A percentile compares a stretch with the other conserved stretches of the same genome.
Evolutionary conservation across 495 filamentous ascomycete genomes (phyloP).

Genomic region (Penicillium robsamsonii): DNA sequence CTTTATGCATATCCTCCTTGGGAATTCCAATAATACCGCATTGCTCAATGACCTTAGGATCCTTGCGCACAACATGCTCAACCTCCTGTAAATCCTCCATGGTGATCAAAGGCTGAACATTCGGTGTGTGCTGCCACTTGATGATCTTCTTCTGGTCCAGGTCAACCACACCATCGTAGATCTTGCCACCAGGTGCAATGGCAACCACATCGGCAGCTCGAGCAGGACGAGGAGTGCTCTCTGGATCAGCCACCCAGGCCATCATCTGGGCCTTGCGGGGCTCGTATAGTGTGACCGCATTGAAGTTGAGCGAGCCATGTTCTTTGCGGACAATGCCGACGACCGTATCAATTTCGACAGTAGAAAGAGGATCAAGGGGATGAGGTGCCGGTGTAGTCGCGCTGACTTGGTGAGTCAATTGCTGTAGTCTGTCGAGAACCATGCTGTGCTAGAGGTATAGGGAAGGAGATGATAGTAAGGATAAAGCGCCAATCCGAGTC

Average conservation of each 20-base stretch:
- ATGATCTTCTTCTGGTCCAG: slow-evolving; percentile 67
- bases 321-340: slow-evolving; percentile 68
- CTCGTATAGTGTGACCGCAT: slow-evolving; percentile 85
- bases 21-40: slow-evolving; percentile 86
- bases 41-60: slow-evolving; percentile 90
- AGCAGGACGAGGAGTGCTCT: slow-evolving; percentile 59
- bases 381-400: slow-evolving; percentile 59
- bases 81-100: slow-evolving; percentile 92
- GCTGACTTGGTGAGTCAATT: slow-evolving; percentile 63
- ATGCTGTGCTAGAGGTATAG: slow-evolving; percentile 32
- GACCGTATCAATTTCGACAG: slow-evolving; percentile 72
- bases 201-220: slow-evolving; percentile 82
- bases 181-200: slow-evolving; percentile 74
- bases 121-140: slow-evolving; percentile 73
- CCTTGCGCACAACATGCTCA: slow-evolving; percentile 74
- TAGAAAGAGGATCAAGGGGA: slow-evolving; percentile 81
- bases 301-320: slow-evolving; percentile 74
- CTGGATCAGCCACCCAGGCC: slow-evolving; percentile 69
- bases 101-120: slow-evolving; percentile 88
- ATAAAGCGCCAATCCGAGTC: neutral
- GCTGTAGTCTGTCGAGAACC: slow-evolving; percentile 68
- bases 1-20: slow-evolving; percentile 82
- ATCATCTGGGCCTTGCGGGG: slow-evolving; percentile 86
- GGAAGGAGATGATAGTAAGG: neutral
- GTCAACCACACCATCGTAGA: slow-evolving; percentile 85